Conservation (phyloP, 2,329 filamentous ascomycete species). For the Colletotrichum ledebouriae region DNA sequence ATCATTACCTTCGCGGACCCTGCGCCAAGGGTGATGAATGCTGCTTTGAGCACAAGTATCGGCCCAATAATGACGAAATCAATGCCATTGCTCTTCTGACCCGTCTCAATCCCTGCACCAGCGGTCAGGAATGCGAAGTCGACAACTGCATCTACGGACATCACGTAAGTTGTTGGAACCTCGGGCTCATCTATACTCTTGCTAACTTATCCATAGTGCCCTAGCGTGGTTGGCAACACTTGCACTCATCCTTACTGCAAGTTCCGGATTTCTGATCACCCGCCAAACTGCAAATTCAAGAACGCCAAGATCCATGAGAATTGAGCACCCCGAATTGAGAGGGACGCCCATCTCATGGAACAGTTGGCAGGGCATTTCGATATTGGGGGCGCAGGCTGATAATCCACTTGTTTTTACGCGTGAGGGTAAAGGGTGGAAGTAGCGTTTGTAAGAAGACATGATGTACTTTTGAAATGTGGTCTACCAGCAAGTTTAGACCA, state of each 20-base stretch:
- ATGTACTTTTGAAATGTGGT: neutral
- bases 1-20: conserved; percentile 70
- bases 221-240: conserved; percentile 63
- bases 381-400: neutral
- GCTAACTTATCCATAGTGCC: conserved; percentile 57
- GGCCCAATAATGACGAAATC: conserved; percentile 66
- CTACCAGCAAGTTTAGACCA: neutral
- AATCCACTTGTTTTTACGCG: neutral
- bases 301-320: conserved; percentile 53
- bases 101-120: conserved; percentile 69
- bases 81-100: conserved; percentile 69
- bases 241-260: conserved; percentile 70
- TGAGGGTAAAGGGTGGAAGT: neutral
- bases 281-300: conserved; percentile 67
- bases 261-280: conserved; percentile 66
- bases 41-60: conserved; percentile 69
- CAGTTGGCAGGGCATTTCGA: neutral
- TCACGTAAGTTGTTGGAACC: conserved; percentile 60
- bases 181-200: neutral
- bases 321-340: conserved; percentile 38
- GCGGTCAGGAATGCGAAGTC: conserved; percentile 69
- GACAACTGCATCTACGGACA: conserved; percentile 74
- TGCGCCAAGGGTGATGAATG: conserved; percentile 69
- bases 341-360: neutral
- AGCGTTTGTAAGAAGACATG: neutral